Percentiles rank a stretch among this genome's conserved stretches.
Conservation (phyloP, 441 rosid genomes). For the Euphorbia celastroides region DNA sequence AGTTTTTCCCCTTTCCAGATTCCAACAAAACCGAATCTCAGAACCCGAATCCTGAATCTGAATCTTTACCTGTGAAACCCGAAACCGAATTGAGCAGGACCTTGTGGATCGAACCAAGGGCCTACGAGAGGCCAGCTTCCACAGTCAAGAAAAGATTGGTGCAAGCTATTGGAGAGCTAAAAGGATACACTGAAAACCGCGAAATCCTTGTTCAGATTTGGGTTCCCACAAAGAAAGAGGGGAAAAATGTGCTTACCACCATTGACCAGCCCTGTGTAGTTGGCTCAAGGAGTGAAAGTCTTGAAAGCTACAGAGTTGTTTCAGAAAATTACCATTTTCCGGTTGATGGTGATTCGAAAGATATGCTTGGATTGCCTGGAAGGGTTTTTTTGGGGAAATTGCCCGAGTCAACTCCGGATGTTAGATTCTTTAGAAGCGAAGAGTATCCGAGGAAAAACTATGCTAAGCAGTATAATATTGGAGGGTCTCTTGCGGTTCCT, state of each 20-base stretch:
- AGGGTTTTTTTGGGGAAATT: slow-evolving; percentile 40
- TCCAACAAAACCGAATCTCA: too few relatives aligned
- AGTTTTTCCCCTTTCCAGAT: slow-evolving; percentile 26
- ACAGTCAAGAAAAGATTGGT: slow-evolving; percentile 53
- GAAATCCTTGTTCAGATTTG: slow-evolving; percentile 78
- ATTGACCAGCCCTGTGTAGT: slow-evolving; percentile 53
- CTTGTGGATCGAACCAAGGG: slow-evolving; percentile 58
- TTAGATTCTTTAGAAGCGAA: slow-evolving; percentile 35
- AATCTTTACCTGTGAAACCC: slow-evolving; percentile 31
- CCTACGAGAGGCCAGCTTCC: slow-evolving; percentile 28
- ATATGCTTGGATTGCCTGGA: slow-evolving; percentile 39
- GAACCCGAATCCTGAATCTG: slow-evolving; percentile 28
- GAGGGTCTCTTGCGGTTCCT: slow-evolving; percentile 32
- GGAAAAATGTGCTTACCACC: slow-evolving; percentile 71
- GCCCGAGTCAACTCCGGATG: slow-evolving; percentile 59
- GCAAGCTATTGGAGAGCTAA: slow-evolving; percentile 46
- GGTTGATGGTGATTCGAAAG: slow-evolving; percentile 35
- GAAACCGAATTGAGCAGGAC: slow-evolving; percentile 36
- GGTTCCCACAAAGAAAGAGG: slow-evolving; percentile 72
- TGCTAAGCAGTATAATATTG: slow-evolving; percentile 23
- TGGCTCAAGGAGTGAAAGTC: slow-evolving; percentile 25
- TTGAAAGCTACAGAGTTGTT: slow-evolving; percentile 37
- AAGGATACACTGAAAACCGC: slow-evolving; percentile 42
- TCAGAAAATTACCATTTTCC: slow-evolving; percentile 34
- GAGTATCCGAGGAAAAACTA: slow-evolving; percentile 38